Evolutionary conservation across 345 rosid genomes (phyloP), one percentile per base, ranked within the genome.

Genomic region (Gossypium thurberi): DNA sequence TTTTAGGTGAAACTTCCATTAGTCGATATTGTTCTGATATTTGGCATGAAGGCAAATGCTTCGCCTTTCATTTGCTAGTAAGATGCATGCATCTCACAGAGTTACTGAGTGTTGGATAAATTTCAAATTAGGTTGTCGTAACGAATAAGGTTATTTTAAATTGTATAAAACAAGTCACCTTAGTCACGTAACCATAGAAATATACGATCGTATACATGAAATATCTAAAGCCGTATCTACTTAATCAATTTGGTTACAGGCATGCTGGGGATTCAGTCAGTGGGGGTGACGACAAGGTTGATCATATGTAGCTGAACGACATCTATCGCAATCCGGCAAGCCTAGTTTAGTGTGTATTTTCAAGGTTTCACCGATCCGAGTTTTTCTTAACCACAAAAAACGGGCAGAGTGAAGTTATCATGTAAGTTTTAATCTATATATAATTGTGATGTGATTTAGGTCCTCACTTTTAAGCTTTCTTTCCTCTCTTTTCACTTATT

Each of bases 201-300:
- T 1, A 44, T 14, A 23, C 13, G 3, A 60, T 72, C 37, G 1
- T 28, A 5, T 15, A 42, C 46, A 10, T 44, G 37, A 55, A 70
- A 51, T 14, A 55, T 26, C 62, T 62, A n/a, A 52, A 53, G 10
- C 4, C 13, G 11, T 43, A 40, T 71, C 61, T 8, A 2, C 64
- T 50, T 51, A 66, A 65, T 72, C 76, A 70, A 62, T 75, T 77
- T 78, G 74, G 67, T 70, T 81, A 76, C 87, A 94, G 98, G 85
- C 95, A 82, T 83, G 96, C 83, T 59, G 91, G 94, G 71, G 98
- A 89, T 77, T 90, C 91, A 59, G 78, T 84, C 18, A 82, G 77
- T 6, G 90, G 90, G 17, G 92, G 86, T 28, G 95, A 87, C 28
- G 77, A 88, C 57, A 80, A 86, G 79, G 79, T 18, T 12, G 89